A percentile compares a stretch with the other conserved stretches of the same genome.
phyloP scores from a whole-genome alignment of 2,329 filamentous ascomycete species.

The Trichoderma atroviride region DNA sequence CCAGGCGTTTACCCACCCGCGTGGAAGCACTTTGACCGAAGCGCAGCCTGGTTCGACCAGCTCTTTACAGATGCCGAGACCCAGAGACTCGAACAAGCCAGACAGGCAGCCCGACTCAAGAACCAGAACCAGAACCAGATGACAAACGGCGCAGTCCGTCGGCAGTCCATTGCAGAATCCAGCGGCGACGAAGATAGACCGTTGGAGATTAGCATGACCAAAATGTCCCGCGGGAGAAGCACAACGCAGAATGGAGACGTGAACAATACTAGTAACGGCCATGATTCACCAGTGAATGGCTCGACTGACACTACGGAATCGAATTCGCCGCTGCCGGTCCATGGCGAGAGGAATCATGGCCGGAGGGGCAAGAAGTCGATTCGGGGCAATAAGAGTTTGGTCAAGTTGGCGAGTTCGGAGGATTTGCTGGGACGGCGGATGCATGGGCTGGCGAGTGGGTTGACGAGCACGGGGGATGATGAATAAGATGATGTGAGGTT shows the following conservation, averaged over 20 bases:
- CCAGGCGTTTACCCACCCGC: conserved; percentile 84
- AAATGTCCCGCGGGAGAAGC: conserved; percentile 43
- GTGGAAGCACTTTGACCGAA: conserved; percentile 82
- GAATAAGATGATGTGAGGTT: conserved; percentile 32
- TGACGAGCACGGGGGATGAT: conserved; percentile 54
- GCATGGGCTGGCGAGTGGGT: conserved; percentile 58
- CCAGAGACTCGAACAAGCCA: conserved; percentile 37
- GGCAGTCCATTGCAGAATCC: conserved; percentile 53
- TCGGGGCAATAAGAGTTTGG: conserved; percentile 51
- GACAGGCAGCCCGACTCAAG: conserved; percentile 25
- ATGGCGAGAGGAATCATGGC: conserved; percentile 25
- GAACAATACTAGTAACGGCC: conserved; percentile 1
- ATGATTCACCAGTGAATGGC: neutral
- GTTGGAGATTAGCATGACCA: conserved; percentile 75
- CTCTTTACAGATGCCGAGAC: conserved; percentile 63
- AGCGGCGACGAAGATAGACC: conserved; percentile 80
- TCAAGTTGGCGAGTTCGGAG: conserved; percentile 60
- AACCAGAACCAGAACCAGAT: neutral
- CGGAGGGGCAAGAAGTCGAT: conserved; percentile 37
- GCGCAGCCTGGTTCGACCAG: conserved; percentile 79
- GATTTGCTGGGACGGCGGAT: conserved; percentile 60
- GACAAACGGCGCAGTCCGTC: conserved; percentile 31
- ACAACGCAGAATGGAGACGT: conserved; percentile 35
- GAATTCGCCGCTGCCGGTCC: conserved; percentile 17
- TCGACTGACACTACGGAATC: conserved; percentile 12